Conservation (phyloP, 179 eudicot genomes). For the Corrigiola litoralis region DNA sequence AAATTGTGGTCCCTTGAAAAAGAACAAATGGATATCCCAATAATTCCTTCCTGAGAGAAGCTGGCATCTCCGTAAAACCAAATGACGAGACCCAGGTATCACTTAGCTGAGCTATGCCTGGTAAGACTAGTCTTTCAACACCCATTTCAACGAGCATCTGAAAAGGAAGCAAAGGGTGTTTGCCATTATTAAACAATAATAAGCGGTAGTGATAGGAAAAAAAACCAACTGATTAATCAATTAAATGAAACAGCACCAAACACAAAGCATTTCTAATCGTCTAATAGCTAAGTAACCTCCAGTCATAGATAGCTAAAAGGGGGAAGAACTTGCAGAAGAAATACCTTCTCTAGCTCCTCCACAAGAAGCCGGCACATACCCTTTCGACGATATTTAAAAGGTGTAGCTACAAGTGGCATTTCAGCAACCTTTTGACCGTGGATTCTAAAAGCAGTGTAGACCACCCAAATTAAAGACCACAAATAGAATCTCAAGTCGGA, state of each 20-base stretch:
- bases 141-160: constrained; percentile 51
- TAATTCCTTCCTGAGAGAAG: constrained; percentile 27
- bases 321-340: neutral
- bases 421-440: constrained; percentile 50
- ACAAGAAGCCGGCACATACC: constrained; percentile 51
- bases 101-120: constrained; percentile 45
- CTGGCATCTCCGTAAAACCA: constrained; percentile 40
- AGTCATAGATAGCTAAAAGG: neutral
- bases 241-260: neutral
- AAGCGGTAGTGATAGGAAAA: neutral
- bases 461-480: constrained; percentile 1
- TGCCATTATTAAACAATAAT: neutral
- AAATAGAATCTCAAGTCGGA: neutral
- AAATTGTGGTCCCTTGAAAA: constrained; percentile 42
- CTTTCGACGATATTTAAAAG: constrained; percentile 43
- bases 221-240: neutral
- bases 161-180: constrained; percentile 1
- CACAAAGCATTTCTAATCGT: neutral
- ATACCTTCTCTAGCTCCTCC: constrained; percentile 48
- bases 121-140: constrained; percentile 42
- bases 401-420: constrained; percentile 49
- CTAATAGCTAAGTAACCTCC: neutral
- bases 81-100: constrained; percentile 44
- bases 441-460: constrained; percentile 26
- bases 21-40: constrained; percentile 40